phyloP scores from a whole-genome alignment of 441 rosid genomes.

The Corymbia calophylla region DNA sequence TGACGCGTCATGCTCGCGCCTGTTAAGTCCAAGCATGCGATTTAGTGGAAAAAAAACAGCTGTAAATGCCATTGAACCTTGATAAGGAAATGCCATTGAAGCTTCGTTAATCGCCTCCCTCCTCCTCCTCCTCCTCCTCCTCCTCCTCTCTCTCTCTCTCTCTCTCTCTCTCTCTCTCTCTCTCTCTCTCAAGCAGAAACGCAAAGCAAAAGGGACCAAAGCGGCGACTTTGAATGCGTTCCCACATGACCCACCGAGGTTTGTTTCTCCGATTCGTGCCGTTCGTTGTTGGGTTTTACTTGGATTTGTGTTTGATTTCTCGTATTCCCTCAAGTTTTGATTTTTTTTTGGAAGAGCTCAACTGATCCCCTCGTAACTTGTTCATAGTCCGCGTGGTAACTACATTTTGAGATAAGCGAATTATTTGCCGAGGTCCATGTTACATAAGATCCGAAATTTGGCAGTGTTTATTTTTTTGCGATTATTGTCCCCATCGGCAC shows the following conservation, averaged over 20 bases:
- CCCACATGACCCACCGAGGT: not conserved
- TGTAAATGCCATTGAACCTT: not conserved
- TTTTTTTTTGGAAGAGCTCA: not conserved
- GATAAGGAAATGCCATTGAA: not conserved
- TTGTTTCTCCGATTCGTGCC: not conserved
- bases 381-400: not conserved
- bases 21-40: no score
- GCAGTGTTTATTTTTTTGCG: not conserved
- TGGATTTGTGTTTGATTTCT: not conserved
- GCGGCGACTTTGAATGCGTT: not conserved
- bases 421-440: not conserved
- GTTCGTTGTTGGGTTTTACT: not conserved
- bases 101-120: not conserved
- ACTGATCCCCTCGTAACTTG: not conserved
- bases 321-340: not conserved
- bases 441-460: not conserved
- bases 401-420: not conserved
- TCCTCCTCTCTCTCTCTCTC: no score
- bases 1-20: no score
- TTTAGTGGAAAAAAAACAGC: no score
- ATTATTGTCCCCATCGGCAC: fast-evolving
- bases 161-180: not conserved
- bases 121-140: not conserved
- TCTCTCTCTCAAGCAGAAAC: not conserved
- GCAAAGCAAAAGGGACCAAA: not conserved